A percentile compares a stretch with the other conserved stretches of the same genome.
phyloP scores from a whole-genome alignment of 495 filamentous ascomycete species.

The Extremus antarcticus region DNA sequence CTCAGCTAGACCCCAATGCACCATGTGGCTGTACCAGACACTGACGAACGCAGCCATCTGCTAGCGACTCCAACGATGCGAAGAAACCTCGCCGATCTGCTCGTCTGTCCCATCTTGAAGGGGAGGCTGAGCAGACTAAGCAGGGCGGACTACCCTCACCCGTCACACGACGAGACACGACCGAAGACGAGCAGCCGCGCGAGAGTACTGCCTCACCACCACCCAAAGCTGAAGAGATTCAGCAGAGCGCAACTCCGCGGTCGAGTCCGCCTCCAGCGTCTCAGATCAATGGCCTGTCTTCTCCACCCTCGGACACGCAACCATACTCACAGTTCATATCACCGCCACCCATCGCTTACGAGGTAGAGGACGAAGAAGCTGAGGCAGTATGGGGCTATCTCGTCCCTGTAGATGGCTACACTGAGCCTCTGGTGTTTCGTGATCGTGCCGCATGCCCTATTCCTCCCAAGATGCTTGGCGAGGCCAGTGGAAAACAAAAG shows the following conservation, averaged over 20 bases:
- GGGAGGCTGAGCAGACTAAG: constrained; percentile 37
- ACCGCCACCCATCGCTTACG: constrained; percentile 60
- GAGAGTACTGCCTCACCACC: constrained; percentile 64
- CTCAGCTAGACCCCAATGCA: not conserved
- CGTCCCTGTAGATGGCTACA: constrained; percentile 63
- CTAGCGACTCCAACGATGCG: constrained; percentile 24
- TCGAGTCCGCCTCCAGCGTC: constrained; percentile 33
- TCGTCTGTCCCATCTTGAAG: constrained; percentile 40
- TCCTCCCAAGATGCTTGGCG: constrained; percentile 25
- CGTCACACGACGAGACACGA: constrained; percentile 54
- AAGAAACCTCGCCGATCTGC: constrained; percentile 62
- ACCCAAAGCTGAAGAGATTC: constrained; percentile 42
- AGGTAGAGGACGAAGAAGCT: constrained; percentile 74
- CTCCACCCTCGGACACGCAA: constrained; percentile 55
- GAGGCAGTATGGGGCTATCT: constrained; percentile 96
- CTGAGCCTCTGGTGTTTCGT: constrained; percentile 61
- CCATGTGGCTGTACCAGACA: not conserved
- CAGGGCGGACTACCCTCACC: constrained; percentile 70
- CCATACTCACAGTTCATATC: constrained; percentile 68
- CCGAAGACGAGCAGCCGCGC: constrained; percentile 37
- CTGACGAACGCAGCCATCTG: constrained; percentile 23
- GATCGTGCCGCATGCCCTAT: constrained; percentile 54
- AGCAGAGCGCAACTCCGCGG: constrained; percentile 38
- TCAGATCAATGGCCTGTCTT: constrained; percentile 46
- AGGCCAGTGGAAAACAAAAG: constrained; percentile 30